A percentile compares a stretch with the other conserved stretches of the same genome.
Conservation (phyloP, 192 early-diverging fungal species). For the Geranomyces michiganensis region DNA sequence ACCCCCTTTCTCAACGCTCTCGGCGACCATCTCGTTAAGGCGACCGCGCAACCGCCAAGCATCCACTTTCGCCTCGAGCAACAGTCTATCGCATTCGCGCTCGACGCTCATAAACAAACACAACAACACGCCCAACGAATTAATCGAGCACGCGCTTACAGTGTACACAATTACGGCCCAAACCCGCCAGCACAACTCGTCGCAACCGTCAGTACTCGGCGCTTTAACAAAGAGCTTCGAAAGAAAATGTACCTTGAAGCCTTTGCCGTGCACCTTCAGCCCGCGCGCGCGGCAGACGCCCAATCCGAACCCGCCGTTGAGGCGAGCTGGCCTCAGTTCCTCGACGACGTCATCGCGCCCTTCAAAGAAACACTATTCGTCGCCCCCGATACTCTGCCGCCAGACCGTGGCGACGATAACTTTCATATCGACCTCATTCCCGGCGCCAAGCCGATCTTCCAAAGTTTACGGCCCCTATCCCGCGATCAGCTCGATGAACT, state of each 20-base stretch:
- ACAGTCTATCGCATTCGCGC: too few relatives aligned
- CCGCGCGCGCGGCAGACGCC: not conserved
- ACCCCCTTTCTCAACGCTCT: too few relatives aligned
- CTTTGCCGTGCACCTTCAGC: not conserved
- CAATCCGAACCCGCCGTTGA: not conserved
- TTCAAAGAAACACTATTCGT: not conserved
- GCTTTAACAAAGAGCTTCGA: not conserved
- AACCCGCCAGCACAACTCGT: too few relatives aligned
- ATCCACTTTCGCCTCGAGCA: too few relatives aligned
- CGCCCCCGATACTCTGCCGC: not conserved
- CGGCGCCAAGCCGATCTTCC: constrained; percentile 3
- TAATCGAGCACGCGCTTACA: too few relatives aligned
- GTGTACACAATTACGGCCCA: too few relatives aligned
- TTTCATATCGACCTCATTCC: not conserved
- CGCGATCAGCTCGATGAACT: not conserved
- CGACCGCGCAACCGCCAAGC: too few relatives aligned
- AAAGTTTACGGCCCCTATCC: not conserved
- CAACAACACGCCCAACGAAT: too few relatives aligned
- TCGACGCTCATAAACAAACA: too few relatives aligned
- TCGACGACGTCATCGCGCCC: not conserved
- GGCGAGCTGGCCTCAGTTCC: not conserved
- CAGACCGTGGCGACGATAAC: constrained; percentile 3
- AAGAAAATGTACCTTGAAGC: not conserved
- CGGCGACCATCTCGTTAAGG: too few relatives aligned
- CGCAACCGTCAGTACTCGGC: not conserved